Base-by-base conservation (phyloP, 768 basidiomycete genomes). In the Calvatia gigantea region DNA sequence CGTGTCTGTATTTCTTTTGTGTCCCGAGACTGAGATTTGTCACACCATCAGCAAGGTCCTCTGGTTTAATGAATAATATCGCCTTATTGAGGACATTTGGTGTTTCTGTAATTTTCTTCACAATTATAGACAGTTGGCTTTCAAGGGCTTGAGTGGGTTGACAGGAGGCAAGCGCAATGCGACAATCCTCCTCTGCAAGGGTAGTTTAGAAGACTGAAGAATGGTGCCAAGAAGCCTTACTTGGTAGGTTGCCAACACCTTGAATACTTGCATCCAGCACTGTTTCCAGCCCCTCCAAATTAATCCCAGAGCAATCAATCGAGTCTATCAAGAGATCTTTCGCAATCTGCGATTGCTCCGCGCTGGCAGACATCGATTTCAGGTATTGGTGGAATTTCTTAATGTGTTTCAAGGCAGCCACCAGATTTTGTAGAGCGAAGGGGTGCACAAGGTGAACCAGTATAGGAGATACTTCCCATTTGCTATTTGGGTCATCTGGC, bases 11-110 rank as follows among this genome's bases (percentile, higher is more conserved):
- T 57, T 71, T 72, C 50, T 62, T 65, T 23, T 67, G 60, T 17
- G 61, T 65, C 17, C 71, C 75, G 32, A 74, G 55, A 6, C 74
- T 67, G 33, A 83, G 62, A 32, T 69, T 77, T 9, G 76, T 66
- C 19, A 84, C 67, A 6, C 84, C 85, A 61, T 89, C 86, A 5
- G 87, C 72, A n/a, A 91, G 77, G 59, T 91, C 87, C 8, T 67
- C 71, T 1, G 87, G 78, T 64, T 87, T 89, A 65, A 92, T 79
- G 64, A 91, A 91, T 32, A 91, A 71, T 7, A 75, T 77, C 0
- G 87, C 71, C 62, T 86, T 87, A 69, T 86, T 77, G 35, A 91
- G 67, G n/a, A 81, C 70, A 0, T 60, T 63, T 42, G 74, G 57
- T 0, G 83, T 76, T 19, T 71, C 65, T 2, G 74, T 71, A 25